These are phyloP conservation scores for Coemansia sp. DNA, from an alignment of 192 early-diverging fungal species.

Conservation along the genomic window DNA sequence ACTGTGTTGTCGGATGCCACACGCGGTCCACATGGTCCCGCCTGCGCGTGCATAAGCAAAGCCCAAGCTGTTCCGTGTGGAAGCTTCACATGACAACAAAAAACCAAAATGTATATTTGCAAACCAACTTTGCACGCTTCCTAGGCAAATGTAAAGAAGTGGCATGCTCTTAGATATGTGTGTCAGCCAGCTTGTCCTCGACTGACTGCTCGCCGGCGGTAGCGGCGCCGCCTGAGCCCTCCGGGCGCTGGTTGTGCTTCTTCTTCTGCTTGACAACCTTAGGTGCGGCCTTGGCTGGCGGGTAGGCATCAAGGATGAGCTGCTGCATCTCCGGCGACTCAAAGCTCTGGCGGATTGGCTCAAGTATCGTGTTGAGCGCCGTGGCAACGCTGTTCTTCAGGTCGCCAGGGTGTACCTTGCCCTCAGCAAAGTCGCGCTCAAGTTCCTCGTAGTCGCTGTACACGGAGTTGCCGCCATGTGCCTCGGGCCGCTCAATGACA, in stretches of 20 bases:
- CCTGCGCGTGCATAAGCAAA: too few relatives aligned
- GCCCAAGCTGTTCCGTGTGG: too few relatives aligned
- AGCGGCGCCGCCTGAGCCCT: constrained; percentile 1
- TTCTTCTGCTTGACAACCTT: constrained; percentile 58
- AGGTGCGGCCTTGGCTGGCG: constrained; percentile 54
- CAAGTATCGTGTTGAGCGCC: constrained; percentile 80
- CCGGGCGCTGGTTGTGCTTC: constrained; percentile 52
- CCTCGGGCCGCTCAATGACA: constrained; percentile 71
- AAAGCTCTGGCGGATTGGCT: constrained; percentile 79
- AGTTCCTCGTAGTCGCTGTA: constrained; percentile 69
- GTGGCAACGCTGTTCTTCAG: constrained; percentile 83
- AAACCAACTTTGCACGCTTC: background rate
- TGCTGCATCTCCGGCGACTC: constrained; percentile 63
- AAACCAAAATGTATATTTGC: too few relatives aligned
- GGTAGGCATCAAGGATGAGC: constrained; percentile 82
- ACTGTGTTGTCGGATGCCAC: too few relatives aligned
- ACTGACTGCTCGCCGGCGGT: constrained; percentile 7
- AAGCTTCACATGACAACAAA: too few relatives aligned
- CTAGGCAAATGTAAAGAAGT: background rate
- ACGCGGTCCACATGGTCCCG: too few relatives aligned
- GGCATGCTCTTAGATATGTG: constrained; percentile 13
- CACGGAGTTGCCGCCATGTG: constrained; percentile 83
- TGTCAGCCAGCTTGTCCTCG: constrained; percentile 24
- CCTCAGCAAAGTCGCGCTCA: constrained; percentile 80
- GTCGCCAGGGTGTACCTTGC: constrained; percentile 90